Base-by-base conservation (phyloP, 495 filamentous ascomycete species). In the Talaromyces adpressus region DNA sequence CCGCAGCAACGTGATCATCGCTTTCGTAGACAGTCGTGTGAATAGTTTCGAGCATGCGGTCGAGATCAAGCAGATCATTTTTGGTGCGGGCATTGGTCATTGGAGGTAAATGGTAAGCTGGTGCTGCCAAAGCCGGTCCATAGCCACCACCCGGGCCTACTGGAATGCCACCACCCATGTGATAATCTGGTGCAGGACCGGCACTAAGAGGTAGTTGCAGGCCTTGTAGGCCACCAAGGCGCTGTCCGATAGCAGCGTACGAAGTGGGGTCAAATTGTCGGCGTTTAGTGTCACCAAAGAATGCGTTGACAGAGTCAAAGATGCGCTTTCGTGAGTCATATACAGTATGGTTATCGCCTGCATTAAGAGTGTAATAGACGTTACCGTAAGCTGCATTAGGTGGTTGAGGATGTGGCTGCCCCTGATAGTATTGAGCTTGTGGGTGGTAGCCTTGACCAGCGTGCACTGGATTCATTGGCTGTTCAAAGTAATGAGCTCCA, bases 11-110 rank as follows among this genome's bases (percentile, higher is more conserved):
- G 14, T 89, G 84, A 68, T 90, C 89, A 23, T 92, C 87, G 69
- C 85, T 93, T 74, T 97, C 93, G 71, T 97, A 98, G 29, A 97
- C 89, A 7, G 93, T 96, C 65, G 87, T 83, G 69, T 97, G 92
- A 82, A 98, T 92, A 75, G 97, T 91, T 74, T 96, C 91, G 41
- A 99, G 82, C 77, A 97, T 89, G 64, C 92, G 87, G 74, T 98
- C 93, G 70, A 96, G 90, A 71, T 93, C 88, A 70, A 92, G 81
- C 25, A 99, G 79, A 66, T 99, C 93, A 67, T 84, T 91, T 84
- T 98, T 97, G 61, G 92, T 96, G 65, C 92, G 86, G 41, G 96
- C 79, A 64, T 95, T 92, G 16, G 89, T 87, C 81, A 93, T 88
- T 6, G 89, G 85, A 23, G 93, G 93, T 22, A 98, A 81, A 49